These are phyloP conservation scores for Leccinum griseonigrum DNA, from an alignment of 1,284 basidiomycete genomes.

Conservation along the genomic window DNA sequence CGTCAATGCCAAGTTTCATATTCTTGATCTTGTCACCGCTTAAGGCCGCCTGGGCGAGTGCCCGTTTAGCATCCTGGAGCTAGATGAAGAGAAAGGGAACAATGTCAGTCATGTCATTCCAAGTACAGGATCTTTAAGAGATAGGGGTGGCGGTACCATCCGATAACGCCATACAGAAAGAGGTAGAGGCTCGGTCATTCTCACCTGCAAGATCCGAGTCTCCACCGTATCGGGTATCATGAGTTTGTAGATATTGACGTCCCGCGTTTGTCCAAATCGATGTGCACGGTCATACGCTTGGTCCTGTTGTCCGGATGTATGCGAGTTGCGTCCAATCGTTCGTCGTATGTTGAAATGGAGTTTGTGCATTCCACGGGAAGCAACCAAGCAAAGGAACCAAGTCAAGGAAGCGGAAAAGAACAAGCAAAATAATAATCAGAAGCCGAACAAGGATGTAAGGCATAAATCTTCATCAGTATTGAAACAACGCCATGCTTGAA, in stretches of 20 bases:
- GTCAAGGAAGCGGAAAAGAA: background rate
- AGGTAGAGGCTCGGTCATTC: background rate
- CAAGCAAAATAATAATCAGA: background rate
- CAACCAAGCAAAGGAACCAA: background rate
- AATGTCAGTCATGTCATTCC: constrained; percentile 1
- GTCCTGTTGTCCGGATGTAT: constrained; percentile 44
- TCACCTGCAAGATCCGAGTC: constrained; percentile 75
- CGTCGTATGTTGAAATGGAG: background rate
- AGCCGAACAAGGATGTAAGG: constrained; percentile 3
- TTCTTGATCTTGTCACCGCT: constrained; percentile 88
- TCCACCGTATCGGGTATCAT: constrained; percentile 89
- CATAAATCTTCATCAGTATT: constrained; percentile 10
- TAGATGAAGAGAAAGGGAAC: constrained; percentile 17
- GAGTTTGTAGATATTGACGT: constrained; percentile 93
- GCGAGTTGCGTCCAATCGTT: background rate
- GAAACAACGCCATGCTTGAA: background rate
- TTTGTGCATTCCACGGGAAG: background rate
- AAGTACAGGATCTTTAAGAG: background rate
- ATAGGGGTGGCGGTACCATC: background rate
- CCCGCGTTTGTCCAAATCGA: constrained; percentile 82
- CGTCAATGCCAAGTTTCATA: constrained; percentile 80
- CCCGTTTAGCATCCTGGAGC: constrained; percentile 87
- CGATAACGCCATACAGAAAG: background rate
- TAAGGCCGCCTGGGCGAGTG: constrained; percentile 80
- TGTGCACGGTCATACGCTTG: constrained; percentile 96